phyloP scores from a whole-genome alignment of 352 stramenopile species.

The Pythium coloratum region DNA sequence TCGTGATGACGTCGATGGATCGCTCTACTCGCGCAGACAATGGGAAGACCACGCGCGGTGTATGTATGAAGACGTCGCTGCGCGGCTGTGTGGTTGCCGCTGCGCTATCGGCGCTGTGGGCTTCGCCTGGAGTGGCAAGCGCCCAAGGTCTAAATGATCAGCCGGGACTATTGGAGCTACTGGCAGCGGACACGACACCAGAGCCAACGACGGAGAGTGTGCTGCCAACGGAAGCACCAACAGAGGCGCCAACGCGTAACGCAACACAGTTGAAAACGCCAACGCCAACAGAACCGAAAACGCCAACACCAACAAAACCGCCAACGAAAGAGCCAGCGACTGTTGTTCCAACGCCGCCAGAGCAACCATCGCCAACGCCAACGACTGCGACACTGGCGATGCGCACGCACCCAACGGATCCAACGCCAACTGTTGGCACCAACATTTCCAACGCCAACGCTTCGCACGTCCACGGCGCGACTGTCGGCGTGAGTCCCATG shows the following conservation, averaged over 20 bases:
- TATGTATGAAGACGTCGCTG: not conserved
- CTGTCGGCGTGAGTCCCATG: constrained; percentile 13
- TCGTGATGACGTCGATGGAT: not conserved
- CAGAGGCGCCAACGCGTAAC: not conserved
- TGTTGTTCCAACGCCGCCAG: constrained; percentile 3
- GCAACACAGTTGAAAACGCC: not conserved
- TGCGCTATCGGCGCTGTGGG: constrained; percentile 9
- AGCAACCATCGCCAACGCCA: constrained; percentile 5
- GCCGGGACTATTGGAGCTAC: not conserved
- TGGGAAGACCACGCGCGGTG: not conserved
- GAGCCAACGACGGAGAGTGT: not conserved
- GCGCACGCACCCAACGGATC: not conserved
- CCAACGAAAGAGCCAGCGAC: constrained; percentile 6
- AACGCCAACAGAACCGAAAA: constrained; percentile 3
- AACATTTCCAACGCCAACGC: constrained; percentile 15
- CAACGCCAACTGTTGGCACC: constrained; percentile 9
- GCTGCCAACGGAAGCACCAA: not conserved
- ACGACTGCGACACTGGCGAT: not conserved
- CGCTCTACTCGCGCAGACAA: not conserved
- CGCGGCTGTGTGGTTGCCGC: constrained; percentile 11
- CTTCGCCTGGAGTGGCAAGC: not conserved
- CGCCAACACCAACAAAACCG: not conserved
- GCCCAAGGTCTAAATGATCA: not conserved
- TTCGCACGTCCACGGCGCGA: constrained; percentile 2
- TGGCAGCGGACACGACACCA: not conserved